Evolutionary conservation across 345 rosid genomes (phyloP), one percentile per base, ranked within the genome.

Genomic region (Eucalyptus melliodora): DNA sequence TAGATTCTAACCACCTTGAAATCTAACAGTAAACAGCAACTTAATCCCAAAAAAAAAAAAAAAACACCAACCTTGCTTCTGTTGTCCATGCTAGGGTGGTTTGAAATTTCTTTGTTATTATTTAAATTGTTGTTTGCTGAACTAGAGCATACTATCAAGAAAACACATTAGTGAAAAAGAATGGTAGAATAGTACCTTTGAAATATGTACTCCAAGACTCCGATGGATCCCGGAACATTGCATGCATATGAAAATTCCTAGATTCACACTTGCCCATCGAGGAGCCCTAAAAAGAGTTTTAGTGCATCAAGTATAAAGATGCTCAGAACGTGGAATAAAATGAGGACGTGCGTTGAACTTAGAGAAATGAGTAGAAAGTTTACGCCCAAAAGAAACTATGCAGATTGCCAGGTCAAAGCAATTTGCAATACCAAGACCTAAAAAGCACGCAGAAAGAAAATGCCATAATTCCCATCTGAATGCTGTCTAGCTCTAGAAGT

Each of bases 211-310:
- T 69, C 95, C 95, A 40, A 93, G 95, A 90, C 92, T 92, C 42
- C 95, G 91, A 88, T 93, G 94, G 23, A 90, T 87, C 53, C 95
- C 95, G 3, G 95, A 92, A 72, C 95, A 93, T 53, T 92, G 94
- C 93, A 93, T 93, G 90, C 95, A 93, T 88, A 93, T 93, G 90
- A 93, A 92, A 87, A 89, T 90, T 16, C 95, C 94, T 9, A 93
- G 90, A 87, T 93, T 93, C 89, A 93, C 94, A 83, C 94, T 92
- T 24, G 95, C 94, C 95, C 95, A 93, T 87, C 94, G 89, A 16
- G 95, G 95, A 86, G 92, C 93, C 91, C 94, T 92, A 86, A 6
- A 87, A 72, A n/a, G 16, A n/a, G 62, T n/a, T 40, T 72, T 47
- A 21, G 45, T 40, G 27, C 30, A 21, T 77, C 47, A 77, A 40